Base-by-base conservation (phyloP, 148 eudicot species). In the Salicornia ramosissima region DNA sequence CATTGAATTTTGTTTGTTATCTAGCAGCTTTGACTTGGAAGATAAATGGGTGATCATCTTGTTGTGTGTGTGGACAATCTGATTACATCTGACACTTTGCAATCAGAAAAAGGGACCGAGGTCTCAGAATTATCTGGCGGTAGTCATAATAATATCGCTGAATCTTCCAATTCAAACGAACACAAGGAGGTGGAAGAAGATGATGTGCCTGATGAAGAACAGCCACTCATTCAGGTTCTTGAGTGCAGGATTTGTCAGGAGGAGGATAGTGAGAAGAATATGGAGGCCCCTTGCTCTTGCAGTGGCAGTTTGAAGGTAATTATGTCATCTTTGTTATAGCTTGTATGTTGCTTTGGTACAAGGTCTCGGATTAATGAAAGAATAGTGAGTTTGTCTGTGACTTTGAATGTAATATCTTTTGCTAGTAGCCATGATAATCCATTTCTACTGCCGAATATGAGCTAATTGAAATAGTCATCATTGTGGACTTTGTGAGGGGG, bases 221-320 rank as follows among this genome's bases (percentile, higher is more conserved):
- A 86, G 77, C 94, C 87, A 11, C 83, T 90, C 50, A 67, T 90
- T 53, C 88, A 90, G 67, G 74, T 61, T 10, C 67, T 83, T 55
- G 97, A 90, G 77, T 90, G 97, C 69, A 86, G 97, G 45, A 90
- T 90, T 75, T 90, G 97, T 79, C 97, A 90, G 73, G 97, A 90
- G 78, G 97, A 90, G 77, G 97, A 90, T 65, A 84, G 76, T 50
- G 45, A 78, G 25, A 84, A 90, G 68, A 90, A 90, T 71, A 74
- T 90, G 78, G 97, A 90, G 81, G 74, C 29, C 19, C 96, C 97
- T 60, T 90, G 96, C 70, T 79, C 85, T 74, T 90, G 96, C 76
- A 86, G 81, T 79, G 96, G 96, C 68, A 90, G 97, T 74, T 75
- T 90, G 78, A 90, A 90, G 94, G 97, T 85, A 79, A 63, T 7